Evolutionary conservation across 2,329 filamentous ascomycete species (phyloP), one percentile per base, ranked within the genome.

Genomic region (Fusarium sp.): DNA sequence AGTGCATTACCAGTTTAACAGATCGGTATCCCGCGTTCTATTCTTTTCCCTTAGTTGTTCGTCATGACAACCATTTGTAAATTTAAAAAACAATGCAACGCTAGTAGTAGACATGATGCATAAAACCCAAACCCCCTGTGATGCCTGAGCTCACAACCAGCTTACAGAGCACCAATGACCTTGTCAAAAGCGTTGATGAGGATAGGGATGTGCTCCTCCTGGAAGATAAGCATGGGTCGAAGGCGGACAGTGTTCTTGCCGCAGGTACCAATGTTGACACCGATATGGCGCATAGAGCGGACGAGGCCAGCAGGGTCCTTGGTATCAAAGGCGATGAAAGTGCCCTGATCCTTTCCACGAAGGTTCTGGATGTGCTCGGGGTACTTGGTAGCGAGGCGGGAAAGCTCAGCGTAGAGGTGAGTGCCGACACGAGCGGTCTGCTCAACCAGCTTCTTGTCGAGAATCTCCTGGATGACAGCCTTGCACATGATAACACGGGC

Each of bases 171-270:
- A 50, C 70, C 73, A 51, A 76, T 64, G 38, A 76, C 75, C 63
- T 77, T 76, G 58, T 77, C 74, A 49, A 78, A 63, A 15, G 73
- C 71, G 33, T 64, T 64, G 51, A 78, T 62, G 18, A 78, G 69
- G 60, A 76, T 61, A 20, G 75, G 69, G 48, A 76, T 88, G 80
- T 93, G 91, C 76, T 88, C 83, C 80, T 89, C 87, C 84, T 92
- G 89, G 84, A 95, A 95, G 75, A 95, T 89, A 74, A 95, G 82
- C 92, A 95, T 95, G 11, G 92, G 92, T 72, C 92, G 84, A 77
- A 95, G 81, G 62, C 92, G 82, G 20, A 95, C 90, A 15, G 92
- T 92, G 66, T 80, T 82, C 77, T 86, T 86, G 31, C 92, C 92
- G 72, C 87, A 89, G n/a, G 91, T 92, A 68, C 92, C 92, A 76